phyloP scores from a whole-genome alignment of 1,284 basidiomycete species.

The Heterobasidion parviporum region DNA sequence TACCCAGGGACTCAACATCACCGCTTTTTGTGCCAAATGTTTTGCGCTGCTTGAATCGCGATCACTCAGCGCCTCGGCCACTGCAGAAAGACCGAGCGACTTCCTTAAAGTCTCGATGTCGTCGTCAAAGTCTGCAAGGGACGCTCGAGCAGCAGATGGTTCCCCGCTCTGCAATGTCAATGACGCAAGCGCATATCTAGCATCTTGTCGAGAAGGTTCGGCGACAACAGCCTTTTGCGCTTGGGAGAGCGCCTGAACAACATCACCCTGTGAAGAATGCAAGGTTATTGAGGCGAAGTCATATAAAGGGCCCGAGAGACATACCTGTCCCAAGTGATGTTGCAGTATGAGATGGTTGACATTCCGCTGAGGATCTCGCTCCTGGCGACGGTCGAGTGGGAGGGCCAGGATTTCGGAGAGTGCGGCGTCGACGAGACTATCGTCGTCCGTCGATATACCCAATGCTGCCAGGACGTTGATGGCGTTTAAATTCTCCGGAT shows the following conservation, averaged over 20 bases:
- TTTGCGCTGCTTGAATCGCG: conserved; percentile 9
- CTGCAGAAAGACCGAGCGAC: conserved; percentile 36
- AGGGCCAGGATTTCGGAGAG: conserved; percentile 73
- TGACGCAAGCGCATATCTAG: conserved; percentile 43
- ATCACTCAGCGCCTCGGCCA: conserved; percentile 24
- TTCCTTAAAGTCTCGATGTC: conserved; percentile 24
- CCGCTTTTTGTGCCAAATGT: conserved; percentile 14
- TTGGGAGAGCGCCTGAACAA: conserved; percentile 38
- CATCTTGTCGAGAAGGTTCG: conserved; percentile 43
- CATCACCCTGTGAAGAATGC: conserved; percentile 32
- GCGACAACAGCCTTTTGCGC: conserved; percentile 48
- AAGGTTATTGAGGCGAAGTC: not conserved
- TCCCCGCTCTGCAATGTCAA: conserved; percentile 43
- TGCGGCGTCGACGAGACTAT: conserved; percentile 79
- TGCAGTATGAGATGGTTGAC: conserved; percentile 62
- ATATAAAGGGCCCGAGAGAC: conserved; percentile 2
- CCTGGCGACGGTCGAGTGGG: conserved; percentile 50
- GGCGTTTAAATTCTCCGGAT: conserved; percentile 68
- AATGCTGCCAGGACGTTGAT: conserved; percentile 82
- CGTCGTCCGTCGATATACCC: conserved; percentile 75
- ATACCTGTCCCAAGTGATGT: conserved; percentile 60
- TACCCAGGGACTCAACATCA: conserved; percentile 63
- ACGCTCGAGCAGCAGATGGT: conserved; percentile 29
- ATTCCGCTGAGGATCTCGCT: conserved; percentile 58
- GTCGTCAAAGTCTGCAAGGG: conserved; percentile 23